Evolutionary conservation across 768 basidiomycete genomes (phyloP), one percentile per base, ranked within the genome.

Genomic region (Tremella yokohamensis): DNA sequence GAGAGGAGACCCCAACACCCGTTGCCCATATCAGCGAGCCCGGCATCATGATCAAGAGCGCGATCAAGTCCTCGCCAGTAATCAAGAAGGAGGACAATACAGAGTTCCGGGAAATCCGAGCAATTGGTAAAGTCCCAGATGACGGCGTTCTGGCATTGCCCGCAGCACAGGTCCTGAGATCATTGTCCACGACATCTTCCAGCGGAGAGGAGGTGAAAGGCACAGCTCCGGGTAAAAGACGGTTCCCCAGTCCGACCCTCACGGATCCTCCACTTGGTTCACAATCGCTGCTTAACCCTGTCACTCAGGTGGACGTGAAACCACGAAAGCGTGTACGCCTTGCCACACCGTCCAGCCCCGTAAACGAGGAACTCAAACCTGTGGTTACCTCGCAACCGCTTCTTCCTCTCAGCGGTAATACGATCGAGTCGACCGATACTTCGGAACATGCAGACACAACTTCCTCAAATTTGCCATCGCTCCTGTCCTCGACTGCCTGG

Each of bases 321-420:
- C 19, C 26, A 22, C 57, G 59, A 20, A 73, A 73, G 54, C 56
- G 62, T 22, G 71, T 73, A 22, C 54, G 69, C 22, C 49, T 73
- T 38, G 64, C 65, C n/a, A 62, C 54, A 20, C 69, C 65, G 12
- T 45, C 38, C 1, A 48, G 44, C 19, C 53, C 57, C 8, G 52
- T 49, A 15, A 54, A 61, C 20, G 49, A 51, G 13, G 56, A 42
- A 19, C 57, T n/a, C 49, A 57, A 29, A 38, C 49, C 34, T 52
- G 20, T 40, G 39, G n/a, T n/a, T 25, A 25, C 3, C 40, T 25
- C 13, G 40, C 57, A 13, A 38, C 3, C 29, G 53, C 49, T 58
- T 20, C 40, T 34, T 3, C 49, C 51, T 8, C 13, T 16, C 37
- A 58, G 57, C 26, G 57, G 57, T 15, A 50, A 58, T 26, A 58